Evolutionary conservation across 768 basidiomycete genomes (phyloP).

Genomic region (Lepiota brunneoincarnata): DNA sequence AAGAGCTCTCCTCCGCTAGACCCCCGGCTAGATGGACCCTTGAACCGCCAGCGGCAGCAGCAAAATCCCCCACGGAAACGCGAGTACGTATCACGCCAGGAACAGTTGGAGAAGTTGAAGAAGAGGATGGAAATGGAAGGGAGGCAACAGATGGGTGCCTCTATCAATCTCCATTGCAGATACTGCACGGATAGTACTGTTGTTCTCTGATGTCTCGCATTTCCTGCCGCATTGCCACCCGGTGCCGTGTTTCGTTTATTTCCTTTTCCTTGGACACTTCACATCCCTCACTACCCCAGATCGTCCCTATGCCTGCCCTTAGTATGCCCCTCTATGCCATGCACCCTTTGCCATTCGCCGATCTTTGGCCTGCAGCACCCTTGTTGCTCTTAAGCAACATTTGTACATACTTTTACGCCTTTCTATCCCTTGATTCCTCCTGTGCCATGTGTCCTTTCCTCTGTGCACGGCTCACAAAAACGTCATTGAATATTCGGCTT

Average conservation of each 20-base stretch:
- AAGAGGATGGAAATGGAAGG: constrained; percentile 47
- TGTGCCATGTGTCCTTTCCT: constrained; percentile 7
- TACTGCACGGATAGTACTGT: constrained; percentile 36
- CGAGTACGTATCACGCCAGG: constrained; percentile 59
- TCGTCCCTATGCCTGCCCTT: constrained; percentile 7
- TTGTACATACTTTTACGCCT: constrained; percentile 6
- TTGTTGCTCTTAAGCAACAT: neutral
- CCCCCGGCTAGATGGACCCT: constrained; percentile 4
- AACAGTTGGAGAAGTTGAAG: constrained; percentile 64
- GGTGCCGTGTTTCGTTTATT: constrained; percentile 17
- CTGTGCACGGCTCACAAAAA: constrained; percentile 12
- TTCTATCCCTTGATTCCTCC: neutral
- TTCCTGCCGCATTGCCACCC: neutral
- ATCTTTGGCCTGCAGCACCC: constrained; percentile 13
- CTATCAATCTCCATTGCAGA: constrained; percentile 31
- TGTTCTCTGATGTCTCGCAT: constrained; percentile 36
- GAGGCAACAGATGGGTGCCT: constrained; percentile 22
- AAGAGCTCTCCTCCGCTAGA: neutral
- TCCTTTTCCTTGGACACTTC: constrained; percentile 20
- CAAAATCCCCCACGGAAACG: constrained; percentile 16
- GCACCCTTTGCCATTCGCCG: constrained; percentile 2
- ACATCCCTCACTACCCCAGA: neutral
- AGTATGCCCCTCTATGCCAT: constrained; percentile 1
- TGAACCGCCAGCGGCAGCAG: neutral
- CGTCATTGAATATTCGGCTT: constrained; percentile 24